Percentiles rank a stretch among this genome's conserved stretches.
These are phyloP conservation scores for Schwanniomyces yamadae DNA, from an alignment of 805 yeast species.

Conservation along the genomic window DNA sequence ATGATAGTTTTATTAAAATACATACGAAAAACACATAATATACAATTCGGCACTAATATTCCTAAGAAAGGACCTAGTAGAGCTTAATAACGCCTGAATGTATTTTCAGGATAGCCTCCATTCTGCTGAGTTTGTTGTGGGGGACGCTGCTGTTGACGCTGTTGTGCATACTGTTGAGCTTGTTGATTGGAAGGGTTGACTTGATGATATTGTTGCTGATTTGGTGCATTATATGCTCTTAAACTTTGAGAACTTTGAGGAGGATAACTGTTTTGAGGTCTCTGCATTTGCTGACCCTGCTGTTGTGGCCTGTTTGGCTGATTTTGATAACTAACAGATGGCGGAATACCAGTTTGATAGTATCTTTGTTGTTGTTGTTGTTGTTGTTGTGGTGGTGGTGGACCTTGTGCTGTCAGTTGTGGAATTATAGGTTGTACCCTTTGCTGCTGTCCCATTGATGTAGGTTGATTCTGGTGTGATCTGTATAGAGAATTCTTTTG, in stretches of 20 bases:
- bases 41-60: not conserved
- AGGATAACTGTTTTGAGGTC: not conserved
- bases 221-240: constrained; percentile 4
- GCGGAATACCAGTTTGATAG: constrained; percentile 12
- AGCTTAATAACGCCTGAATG: constrained; percentile 1
- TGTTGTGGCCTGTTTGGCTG: constrained; percentile 1
- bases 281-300: constrained; percentile 4
- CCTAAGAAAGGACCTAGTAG: not conserved
- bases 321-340: constrained; percentile 4
- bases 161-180: constrained; percentile 15
- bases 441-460: too few species aligned
- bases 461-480: too few species aligned
- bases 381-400: constrained; percentile 19
- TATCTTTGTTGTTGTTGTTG: constrained; percentile 10
- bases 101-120: constrained; percentile 6
- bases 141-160: constrained; percentile 13
- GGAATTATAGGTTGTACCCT: constrained; percentile 2
- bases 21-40: constrained; percentile 2
- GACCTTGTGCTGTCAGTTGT: constrained; percentile 2
- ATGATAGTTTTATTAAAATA: not conserved
- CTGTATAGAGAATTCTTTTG: too few species aligned
- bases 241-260: not conserved
- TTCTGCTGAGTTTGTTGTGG: constrained; percentile 7
- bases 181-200: constrained; percentile 3
- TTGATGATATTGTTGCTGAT: constrained; percentile 8